phyloP scores from a whole-genome alignment of 164 flowering plant genomes.

The Annona cherimola region DNA sequence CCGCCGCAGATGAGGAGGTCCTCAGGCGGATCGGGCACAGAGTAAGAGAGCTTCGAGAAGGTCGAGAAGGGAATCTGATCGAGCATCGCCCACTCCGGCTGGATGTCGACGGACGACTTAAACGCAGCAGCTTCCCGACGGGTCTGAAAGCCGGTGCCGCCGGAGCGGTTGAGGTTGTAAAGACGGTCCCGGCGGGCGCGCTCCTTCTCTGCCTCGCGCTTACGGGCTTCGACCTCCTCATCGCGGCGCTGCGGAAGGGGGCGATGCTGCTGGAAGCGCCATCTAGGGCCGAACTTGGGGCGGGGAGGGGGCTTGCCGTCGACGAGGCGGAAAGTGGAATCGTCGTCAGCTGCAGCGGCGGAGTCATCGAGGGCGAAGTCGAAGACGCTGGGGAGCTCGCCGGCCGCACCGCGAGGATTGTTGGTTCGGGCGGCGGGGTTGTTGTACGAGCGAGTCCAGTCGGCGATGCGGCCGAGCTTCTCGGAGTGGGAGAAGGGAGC shows the following conservation, averaged over 20 bases:
- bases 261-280: constrained; percentile 54
- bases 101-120: constrained; percentile 83
- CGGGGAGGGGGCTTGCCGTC: constrained; percentile 37
- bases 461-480: constrained; percentile 91
- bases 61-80: constrained; percentile 94
- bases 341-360: constrained; percentile 61
- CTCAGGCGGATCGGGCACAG: constrained; percentile 72
- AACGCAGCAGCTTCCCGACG: constrained; percentile 81
- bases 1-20: too few relatives aligned
- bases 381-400: constrained; percentile 55
- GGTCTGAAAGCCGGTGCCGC: constrained; percentile 30
- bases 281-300: constrained; percentile 36
- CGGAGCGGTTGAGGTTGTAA: constrained; percentile 52
- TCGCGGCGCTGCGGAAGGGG: constrained; percentile 89
- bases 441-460: constrained; percentile 67
- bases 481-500: constrained; percentile 95
- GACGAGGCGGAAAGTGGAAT: constrained; percentile 47
- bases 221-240: constrained; percentile 82
- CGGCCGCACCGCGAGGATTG: constrained; percentile 27
- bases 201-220: constrained; percentile 84
- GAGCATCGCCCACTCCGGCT: constrained; percentile 98
- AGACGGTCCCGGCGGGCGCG: constrained; percentile 74
- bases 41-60: constrained; percentile 70
- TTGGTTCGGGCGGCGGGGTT: constrained; percentile 20
- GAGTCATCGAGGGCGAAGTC: constrained; percentile 79